A percentile compares a stretch with the other conserved stretches of the same genome.
Conservation (phyloP, 768 basidiomycete genomes). For the Mycena epipterygia region DNA sequence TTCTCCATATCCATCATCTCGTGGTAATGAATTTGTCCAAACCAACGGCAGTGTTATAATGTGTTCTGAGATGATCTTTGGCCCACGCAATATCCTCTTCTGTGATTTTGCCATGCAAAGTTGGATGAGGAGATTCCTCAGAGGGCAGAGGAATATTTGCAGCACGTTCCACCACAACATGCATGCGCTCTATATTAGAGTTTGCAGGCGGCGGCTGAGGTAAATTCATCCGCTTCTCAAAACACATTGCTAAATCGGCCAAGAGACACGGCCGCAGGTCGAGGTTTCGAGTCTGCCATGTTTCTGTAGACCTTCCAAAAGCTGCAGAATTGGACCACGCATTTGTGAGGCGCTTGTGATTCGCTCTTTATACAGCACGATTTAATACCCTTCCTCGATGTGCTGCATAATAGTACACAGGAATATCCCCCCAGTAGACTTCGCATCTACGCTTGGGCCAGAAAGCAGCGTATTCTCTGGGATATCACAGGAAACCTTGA, state of each 20-base stretch:
- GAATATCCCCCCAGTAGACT: no score
- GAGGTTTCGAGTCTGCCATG: background rate
- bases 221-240: background rate
- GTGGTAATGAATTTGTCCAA: background rate
- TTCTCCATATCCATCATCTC: background rate
- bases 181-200: background rate
- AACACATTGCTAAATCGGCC: background rate
- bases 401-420: background rate
- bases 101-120: background rate
- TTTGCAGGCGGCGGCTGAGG: background rate
- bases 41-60: background rate
- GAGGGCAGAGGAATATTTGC: background rate
- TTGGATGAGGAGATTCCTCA: background rate
- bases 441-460: no score
- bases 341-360: background rate
- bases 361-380: background rate
- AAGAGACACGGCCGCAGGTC: background rate
- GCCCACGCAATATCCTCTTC: background rate
- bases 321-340: background rate
- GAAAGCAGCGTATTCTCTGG: background rate
- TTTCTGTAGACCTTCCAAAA: background rate
- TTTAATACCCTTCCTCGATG: background rate
- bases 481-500: conserved; percentile 4
- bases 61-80: background rate
- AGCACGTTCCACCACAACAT: background rate